Evolutionary conservation across 805 yeast genomes (phyloP), one percentile per base, ranked within the genome.

Genomic region (Yarrowia porcina): DNA sequence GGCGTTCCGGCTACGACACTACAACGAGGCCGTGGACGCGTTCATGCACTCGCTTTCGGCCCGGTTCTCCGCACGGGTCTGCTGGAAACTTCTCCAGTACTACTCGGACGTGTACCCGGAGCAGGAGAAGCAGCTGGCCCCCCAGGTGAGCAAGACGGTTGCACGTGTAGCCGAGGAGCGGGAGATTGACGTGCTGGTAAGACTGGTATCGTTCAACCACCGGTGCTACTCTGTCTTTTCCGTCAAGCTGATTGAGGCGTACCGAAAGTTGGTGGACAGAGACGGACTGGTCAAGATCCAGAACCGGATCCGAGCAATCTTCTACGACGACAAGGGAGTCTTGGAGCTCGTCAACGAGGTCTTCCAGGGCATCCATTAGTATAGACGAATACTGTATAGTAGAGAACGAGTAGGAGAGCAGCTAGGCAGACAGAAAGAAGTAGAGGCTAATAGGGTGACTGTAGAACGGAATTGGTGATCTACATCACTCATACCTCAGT

Each of bases 181-280:
- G 44, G 83, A 90, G 12, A 77, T 92, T 64, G 90, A 87, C 64
- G 76, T 87, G 21, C 75, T 85, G 63, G 89, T 92, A 35, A 88
- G 88, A 69, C 77, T 94, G 61, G 77, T 87, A n/a, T 96, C 94
- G n/a, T 96, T 98, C 97, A 88, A 90, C 71, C 97, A 92, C 74
- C 83, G 99, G 71, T 94, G 99, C 99, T 96, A 93, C 76, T 83
- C 86, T 66, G 97, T 93, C 67, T 93, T 91, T 71, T 86, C 96
- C 9, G 89, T 96, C 20, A 77, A 78, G 52, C 77, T 90, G 52
- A 71, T 85, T n/a, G 72, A 76, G n/a, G 76, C 84, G 0, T 75
- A 91, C 64, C 76, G 82, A 20, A 82, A 80, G 61, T 77, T 90
- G 63, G 85, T 90, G 23, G 83, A 83, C 41, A 87, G 86, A 69